These are phyloP conservation scores for Leptosphaerulina australis DNA, from an alignment of 2,329 filamentous ascomycete genomes.

Conservation along the genomic window DNA sequence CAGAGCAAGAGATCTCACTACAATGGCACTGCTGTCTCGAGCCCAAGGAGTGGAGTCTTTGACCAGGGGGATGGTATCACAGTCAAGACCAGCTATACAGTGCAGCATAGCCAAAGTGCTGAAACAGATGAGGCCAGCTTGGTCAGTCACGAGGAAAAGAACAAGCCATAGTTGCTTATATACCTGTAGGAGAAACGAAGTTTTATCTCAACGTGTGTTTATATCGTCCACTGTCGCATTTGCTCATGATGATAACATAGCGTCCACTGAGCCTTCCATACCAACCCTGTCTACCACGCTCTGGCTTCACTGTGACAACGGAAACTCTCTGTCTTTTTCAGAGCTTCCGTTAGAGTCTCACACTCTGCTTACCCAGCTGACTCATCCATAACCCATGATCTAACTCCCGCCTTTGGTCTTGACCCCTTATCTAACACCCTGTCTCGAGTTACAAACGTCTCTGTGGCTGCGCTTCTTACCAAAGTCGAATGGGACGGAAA, in stretches of 20 bases:
- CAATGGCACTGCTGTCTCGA: conserved; percentile 10
- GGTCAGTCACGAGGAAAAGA: conserved; percentile 19
- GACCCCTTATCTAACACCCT: background rate
- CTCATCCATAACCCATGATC: background rate
- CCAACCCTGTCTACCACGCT: too few species aligned
- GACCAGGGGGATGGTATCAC: conserved; percentile 24
- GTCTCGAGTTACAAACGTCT: conserved; percentile 2
- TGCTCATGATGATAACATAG: too few species aligned
- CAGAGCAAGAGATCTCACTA: conserved; percentile 17
- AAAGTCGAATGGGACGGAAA: background rate
- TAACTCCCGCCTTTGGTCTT: background rate
- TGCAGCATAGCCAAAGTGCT: conserved; percentile 22
- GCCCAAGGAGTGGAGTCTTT: conserved; percentile 3
- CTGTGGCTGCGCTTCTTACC: background rate
- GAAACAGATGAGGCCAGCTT: conserved; percentile 30
- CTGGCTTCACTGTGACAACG: too few species aligned
- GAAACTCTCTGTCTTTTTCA: background rate
- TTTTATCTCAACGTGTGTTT: too few species aligned
- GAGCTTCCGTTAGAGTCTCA: background rate
- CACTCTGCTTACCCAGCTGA: background rate
- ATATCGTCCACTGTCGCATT: too few species aligned
- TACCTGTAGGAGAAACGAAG: too few species aligned
- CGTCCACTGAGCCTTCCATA: too few species aligned
- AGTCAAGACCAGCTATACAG: conserved; percentile 28
- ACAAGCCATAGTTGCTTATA: conserved; percentile 1